Evolutionary conservation across 2,329 filamentous ascomycete species (phyloP).

Genomic region (Fusarium sarcochroum): DNA sequence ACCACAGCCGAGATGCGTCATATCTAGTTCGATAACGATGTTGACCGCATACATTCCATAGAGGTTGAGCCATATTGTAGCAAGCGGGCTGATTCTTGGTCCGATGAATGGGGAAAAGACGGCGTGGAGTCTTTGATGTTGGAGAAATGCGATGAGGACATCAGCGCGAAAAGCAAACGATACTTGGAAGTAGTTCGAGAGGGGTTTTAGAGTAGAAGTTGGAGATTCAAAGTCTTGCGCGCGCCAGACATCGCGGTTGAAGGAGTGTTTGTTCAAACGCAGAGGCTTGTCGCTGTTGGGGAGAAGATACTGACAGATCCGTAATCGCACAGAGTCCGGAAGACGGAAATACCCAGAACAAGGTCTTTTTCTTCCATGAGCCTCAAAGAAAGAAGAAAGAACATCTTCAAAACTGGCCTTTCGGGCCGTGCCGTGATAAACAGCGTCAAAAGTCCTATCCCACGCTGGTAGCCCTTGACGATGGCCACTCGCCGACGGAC

Average conservation of each 20-base stretch:
- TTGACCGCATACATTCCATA: conserved; percentile 55
- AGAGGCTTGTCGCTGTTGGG: conserved; percentile 43
- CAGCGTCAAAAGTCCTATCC: conserved; percentile 55
- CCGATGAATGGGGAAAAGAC: conserved; percentile 57
- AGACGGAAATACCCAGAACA: conserved; percentile 43
- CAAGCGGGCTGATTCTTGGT: conserved; percentile 51
- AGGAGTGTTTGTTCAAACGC: conserved; percentile 48
- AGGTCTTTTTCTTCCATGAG: conserved; percentile 26
- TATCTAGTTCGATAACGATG: conserved; percentile 59
- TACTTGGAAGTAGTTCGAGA: conserved; percentile 49
- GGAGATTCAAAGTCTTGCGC: conserved; percentile 53
- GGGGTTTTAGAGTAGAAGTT: conserved; percentile 37
- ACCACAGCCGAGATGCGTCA: conserved; percentile 56
- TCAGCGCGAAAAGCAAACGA: conserved; percentile 56
- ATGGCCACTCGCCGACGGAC: conserved; percentile 6
- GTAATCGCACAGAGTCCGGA: conserved; percentile 46
- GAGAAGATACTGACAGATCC: conserved; percentile 49
- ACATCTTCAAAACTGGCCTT: conserved; percentile 30
- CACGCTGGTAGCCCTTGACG: conserved; percentile 49
- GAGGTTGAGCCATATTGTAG: conserved; percentile 53
- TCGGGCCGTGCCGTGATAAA: conserved; percentile 49
- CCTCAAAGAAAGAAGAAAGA: conserved; percentile 44
- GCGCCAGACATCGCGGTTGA: conserved; percentile 54
- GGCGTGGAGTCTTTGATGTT: conserved; percentile 55
- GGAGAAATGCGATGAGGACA: conserved; percentile 54